Evolutionary conservation across 2,329 filamentous ascomycete genomes (phyloP).

Genomic region (Pleurostoma richardsiae): DNA sequence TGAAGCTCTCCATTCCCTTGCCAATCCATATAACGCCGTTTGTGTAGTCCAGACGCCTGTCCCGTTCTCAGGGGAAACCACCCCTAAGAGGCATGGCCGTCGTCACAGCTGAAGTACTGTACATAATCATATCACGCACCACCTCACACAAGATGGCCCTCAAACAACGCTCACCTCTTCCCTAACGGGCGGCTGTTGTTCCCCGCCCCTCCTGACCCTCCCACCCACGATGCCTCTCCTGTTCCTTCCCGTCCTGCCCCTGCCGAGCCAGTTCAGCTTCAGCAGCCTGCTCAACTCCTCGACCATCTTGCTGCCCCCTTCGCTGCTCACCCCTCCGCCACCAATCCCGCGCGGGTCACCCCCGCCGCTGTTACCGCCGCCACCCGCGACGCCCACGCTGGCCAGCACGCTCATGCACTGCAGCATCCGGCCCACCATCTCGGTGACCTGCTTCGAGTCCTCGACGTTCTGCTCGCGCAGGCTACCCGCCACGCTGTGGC

Average conservation of each 20-base stretch:
- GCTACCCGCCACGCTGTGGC: slow-evolving; percentile 21
- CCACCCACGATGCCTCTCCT: slow-evolving; percentile 82
- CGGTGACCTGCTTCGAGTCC: slow-evolving; percentile 76
- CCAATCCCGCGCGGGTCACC: slow-evolving; percentile 3
- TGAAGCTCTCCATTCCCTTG: too few relatives aligned
- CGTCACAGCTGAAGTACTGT: too few relatives aligned
- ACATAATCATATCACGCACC: neutral
- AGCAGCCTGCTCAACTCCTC: slow-evolving; percentile 79
- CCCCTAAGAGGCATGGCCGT: too few relatives aligned
- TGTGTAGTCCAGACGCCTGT: too few relatives aligned
- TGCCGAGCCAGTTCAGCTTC: slow-evolving; percentile 94
- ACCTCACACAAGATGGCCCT: neutral
- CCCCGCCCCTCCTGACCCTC: slow-evolving; percentile 38
- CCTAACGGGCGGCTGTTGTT: slow-evolving; percentile 21
- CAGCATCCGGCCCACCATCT: slow-evolving; percentile 91
- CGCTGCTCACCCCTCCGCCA: slow-evolving; percentile 37
- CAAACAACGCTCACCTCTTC: slow-evolving; percentile 34
- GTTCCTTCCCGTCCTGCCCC: slow-evolving; percentile 84
- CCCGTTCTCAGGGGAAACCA: too few relatives aligned
- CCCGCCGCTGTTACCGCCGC: slow-evolving; percentile 4
- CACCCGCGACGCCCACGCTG: slow-evolving; percentile 48
- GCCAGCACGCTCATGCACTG: slow-evolving; percentile 93
- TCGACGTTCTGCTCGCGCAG: slow-evolving; percentile 56
- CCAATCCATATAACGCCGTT: too few relatives aligned
- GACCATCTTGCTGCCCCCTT: slow-evolving; percentile 72